Base-by-base conservation (phyloP, 2,329 filamentous ascomycete genomes). In the Fusarium sp. region DNA sequence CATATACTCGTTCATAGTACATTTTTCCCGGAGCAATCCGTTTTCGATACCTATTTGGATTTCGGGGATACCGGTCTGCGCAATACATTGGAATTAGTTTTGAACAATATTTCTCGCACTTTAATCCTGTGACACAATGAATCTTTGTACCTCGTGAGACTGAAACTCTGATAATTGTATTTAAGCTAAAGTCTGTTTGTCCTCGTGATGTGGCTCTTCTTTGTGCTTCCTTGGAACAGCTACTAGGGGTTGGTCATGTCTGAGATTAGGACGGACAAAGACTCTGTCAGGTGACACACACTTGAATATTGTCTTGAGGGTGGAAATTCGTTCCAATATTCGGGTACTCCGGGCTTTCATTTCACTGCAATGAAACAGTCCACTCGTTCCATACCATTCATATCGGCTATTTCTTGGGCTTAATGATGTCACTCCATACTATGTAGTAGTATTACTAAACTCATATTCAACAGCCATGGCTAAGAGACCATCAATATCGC, bases 11-110 rank as follows among this genome's bases (percentile, higher is more conserved):
- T 37, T 46, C 29, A 57, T 65, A 48, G 59, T 69, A 71, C 60
- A 71, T 69, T 62, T 71, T 44, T 45, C 30, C 20, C 42, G 68
- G 69, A 71, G 69, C 69, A 71, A 71, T 71, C 69, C 69, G 65
- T 61, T 71, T 71, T 69, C 56, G 69, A 71, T 71, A 71, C 68
- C 69, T 71, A 71, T 71, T 71, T 70, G 68, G 65, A 69, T 48
- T 69, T 69, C 34, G 45, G 27, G 55, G 25, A 65, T 42, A 48
- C 22, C 7, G 29, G 45, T 18, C 41, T 51, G 29, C 29, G 24
- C 27, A 46, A 69, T 57, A 57, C 51, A 68, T 53, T 45, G 52
- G 40, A 44, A 45, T 61, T 56, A 8, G n/a, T 29, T 64, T 53
- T 32, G n/a, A 41, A 45, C 25, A 29, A 30, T 40, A 1, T 8